Evolutionary conservation across 2,329 filamentous ascomycete species (phyloP).

Genomic region (Curvularia sp.): DNA sequence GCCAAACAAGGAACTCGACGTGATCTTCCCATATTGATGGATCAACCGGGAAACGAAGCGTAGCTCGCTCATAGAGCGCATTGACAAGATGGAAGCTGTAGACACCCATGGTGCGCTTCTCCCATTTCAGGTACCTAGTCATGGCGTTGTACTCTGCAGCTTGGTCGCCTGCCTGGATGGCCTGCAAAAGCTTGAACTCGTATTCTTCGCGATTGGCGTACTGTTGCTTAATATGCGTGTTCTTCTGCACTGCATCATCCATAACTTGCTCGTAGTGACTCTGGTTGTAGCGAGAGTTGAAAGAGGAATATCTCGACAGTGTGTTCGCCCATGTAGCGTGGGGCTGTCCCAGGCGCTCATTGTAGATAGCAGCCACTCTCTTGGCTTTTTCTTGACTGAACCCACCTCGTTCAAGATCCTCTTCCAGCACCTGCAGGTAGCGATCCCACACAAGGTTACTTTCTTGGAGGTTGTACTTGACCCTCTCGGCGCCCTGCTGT

Average conservation of each 20-base stretch:
- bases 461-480: constrained; percentile 76
- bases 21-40: constrained; percentile 84
- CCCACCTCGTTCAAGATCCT: constrained; percentile 66
- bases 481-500: constrained; percentile 73
- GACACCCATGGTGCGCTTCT: constrained; percentile 67
- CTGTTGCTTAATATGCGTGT: constrained; percentile 68
- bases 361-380: constrained; percentile 72
- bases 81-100: constrained; percentile 62
- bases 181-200: constrained; percentile 70
- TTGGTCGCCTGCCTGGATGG: constrained; percentile 62
- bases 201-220: constrained; percentile 70
- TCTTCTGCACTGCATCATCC: constrained; percentile 69
- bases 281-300: constrained; percentile 74
- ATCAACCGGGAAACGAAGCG: constrained; percentile 75
- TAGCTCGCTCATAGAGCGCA: constrained; percentile 77
- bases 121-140: constrained; percentile 83
- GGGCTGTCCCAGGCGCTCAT: constrained; percentile 73
- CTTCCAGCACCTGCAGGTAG: constrained; percentile 74
- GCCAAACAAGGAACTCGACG: constrained; percentile 72
- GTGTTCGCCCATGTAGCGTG: constrained; percentile 79
- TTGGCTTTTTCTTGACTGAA: constrained; percentile 63
- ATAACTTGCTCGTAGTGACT: constrained; percentile 76
- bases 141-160: constrained; percentile 63
- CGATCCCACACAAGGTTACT: constrained; percentile 82
- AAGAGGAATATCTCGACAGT: constrained; percentile 75